Evolutionary conservation across 345 rosid genomes (phyloP).

Genomic region (Arabidopsis suecica): DNA sequence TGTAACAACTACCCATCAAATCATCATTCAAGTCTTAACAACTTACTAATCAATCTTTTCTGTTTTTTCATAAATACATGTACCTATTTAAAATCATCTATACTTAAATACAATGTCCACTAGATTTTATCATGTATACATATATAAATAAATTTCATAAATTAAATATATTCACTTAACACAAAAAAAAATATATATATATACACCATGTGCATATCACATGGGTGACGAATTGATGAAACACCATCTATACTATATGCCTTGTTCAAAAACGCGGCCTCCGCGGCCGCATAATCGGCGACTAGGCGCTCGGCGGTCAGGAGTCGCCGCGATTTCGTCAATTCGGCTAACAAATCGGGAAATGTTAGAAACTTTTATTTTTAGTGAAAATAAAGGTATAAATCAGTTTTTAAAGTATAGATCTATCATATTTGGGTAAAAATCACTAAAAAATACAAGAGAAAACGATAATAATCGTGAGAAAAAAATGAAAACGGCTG

Average conservation of each 20-base stretch:
- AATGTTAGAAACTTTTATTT: too few species aligned
- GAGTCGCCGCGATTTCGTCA: too few species aligned
- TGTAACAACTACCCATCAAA: constrained; percentile 3
- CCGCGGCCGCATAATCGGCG: too few species aligned
- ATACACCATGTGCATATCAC: constrained; percentile 35
- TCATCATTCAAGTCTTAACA: constrained; percentile 36
- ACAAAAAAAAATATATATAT: neutral
- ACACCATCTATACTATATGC: constrained; percentile 15
- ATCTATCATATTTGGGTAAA: too few species aligned
- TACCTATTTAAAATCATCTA: constrained; percentile 9
- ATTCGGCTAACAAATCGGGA: too few species aligned
- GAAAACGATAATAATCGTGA: too few species aligned
- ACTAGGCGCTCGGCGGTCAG: too few species aligned
- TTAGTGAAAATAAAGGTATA: too few species aligned
- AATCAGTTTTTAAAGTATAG: too few species aligned
- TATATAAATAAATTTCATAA: neutral
- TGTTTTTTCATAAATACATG: constrained; percentile 23
- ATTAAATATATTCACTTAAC: neutral
- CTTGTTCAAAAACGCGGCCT: too few species aligned
- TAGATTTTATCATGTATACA: constrained; percentile 5
- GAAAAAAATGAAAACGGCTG: too few species aligned
- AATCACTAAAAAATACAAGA: too few species aligned
- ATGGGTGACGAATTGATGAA: constrained; percentile 48
- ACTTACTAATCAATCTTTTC: constrained; percentile 34
- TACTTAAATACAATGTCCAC: constrained; percentile 15